phyloP scores from a whole-genome alignment of 177 flowering plant species.

The Tripterygium wilfordii region DNA sequence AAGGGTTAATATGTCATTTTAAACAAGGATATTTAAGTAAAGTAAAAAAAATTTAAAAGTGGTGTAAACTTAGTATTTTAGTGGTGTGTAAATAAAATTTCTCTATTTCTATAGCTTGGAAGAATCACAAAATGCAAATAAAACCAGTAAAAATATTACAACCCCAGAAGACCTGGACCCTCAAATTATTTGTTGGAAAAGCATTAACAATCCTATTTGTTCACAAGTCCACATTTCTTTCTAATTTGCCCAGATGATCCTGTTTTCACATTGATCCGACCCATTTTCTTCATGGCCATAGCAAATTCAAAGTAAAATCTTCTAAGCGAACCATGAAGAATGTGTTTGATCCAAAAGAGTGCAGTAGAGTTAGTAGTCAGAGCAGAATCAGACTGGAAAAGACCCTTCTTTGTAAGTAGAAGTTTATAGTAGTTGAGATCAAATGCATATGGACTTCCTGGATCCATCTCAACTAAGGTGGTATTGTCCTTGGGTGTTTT shows the following conservation, averaged over 20 bases:
- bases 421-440: constrained; percentile 56
- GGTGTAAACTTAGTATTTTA: too few relatives aligned
- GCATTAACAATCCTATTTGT: constrained; percentile 22
- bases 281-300: constrained; percentile 78
- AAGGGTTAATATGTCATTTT: too few relatives aligned
- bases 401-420: constrained; percentile 59
- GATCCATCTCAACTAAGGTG: constrained; percentile 77
- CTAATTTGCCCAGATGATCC: constrained; percentile 73
- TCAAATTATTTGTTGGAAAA: too few relatives aligned
- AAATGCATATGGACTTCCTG: constrained; percentile 69
- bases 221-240: constrained; percentile 58
- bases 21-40: too few relatives aligned
- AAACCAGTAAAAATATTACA: too few relatives aligned
- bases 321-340: constrained; percentile 19
- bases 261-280: constrained; percentile 38
- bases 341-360: constrained; percentile 18
- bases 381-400: constrained; percentile 70
- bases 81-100: too few relatives aligned
- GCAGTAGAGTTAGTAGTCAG: constrained; percentile 37
- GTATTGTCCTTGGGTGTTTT: constrained; percentile 32
- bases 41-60: too few relatives aligned
- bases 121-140: too few relatives aligned
- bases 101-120: too few relatives aligned
- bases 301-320: constrained; percentile 55
- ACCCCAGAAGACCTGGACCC: too few relatives aligned